Evolutionary conservation across 2,329 filamentous ascomycete species (phyloP).

Genomic region (Graphium sp.): DNA sequence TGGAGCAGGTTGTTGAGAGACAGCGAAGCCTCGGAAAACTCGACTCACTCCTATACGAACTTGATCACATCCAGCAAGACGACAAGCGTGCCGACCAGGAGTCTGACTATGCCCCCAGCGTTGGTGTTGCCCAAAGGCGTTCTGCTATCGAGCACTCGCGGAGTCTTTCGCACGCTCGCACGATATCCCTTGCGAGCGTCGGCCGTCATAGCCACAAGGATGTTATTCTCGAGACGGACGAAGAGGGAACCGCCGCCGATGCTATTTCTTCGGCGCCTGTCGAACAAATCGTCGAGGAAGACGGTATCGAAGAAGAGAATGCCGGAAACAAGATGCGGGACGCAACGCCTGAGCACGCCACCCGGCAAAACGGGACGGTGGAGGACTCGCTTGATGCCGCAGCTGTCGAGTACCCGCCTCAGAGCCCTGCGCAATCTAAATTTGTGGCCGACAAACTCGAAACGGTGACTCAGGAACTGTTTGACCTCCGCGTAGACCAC

Average conservation of each 20-base stretch:
- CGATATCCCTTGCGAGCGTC: constrained; percentile 9
- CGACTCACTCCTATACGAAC: constrained; percentile 78
- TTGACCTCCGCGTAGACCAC: constrained; percentile 81
- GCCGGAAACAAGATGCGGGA: not conserved
- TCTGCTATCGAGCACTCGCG: constrained; percentile 31
- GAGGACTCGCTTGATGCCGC: constrained; percentile 4
- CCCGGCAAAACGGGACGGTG: constrained; percentile 2
- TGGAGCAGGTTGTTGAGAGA: constrained; percentile 89
- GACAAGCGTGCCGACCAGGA: constrained; percentile 19
- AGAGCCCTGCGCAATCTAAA: constrained; percentile 64
- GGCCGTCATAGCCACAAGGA: constrained; percentile 36
- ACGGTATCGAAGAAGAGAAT: too few species aligned
- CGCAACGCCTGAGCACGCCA: not conserved
- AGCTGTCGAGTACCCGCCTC: constrained; percentile 26
- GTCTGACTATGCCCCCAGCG: constrained; percentile 1
- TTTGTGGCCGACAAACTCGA: constrained; percentile 90
- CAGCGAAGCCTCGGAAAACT: constrained; percentile 90
- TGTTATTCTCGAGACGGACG: constrained; percentile 34
- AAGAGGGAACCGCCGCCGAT: constrained; percentile 12
- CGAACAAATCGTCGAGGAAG: not conserved
- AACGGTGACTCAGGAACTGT: constrained; percentile 75
- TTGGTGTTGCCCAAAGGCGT: constrained; percentile 20
- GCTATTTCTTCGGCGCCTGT: not conserved
- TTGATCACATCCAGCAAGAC: constrained; percentile 60
- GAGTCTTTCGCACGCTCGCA: constrained; percentile 26